Evolutionary conservation across 169 alveolate genomes (phyloP), one percentile per base, ranked within the genome.

Genomic region (Prorocentrum cordatum): DNA sequence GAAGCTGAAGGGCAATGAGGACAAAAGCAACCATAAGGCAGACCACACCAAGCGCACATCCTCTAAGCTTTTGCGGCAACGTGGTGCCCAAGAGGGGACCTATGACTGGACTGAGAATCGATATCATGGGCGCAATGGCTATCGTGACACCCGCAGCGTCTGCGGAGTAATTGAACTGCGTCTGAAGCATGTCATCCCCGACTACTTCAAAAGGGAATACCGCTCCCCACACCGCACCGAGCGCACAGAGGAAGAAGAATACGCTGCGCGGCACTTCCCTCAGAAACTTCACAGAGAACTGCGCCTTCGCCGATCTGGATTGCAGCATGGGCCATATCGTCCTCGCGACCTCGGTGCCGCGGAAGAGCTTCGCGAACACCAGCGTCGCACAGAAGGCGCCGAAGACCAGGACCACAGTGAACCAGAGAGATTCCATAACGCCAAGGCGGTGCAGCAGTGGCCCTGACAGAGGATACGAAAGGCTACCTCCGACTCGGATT

Each of bases 311-410:
- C 88, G 26, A 45, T 62, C 33, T 77, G 33, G 62, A 61, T 33
- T 77, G 75, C 75, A 77, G 88, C 88, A 77, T 77, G 26, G 88
- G 88, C 14, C 88, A 75, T n/a, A 77, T 75, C 1, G 88, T 75
- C 32, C 88, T 59, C 5, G 88, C 88, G 4, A 75, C 59, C 3
- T 72, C 73, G 0, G 88, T 77, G 75, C 88, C 22, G 9, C 54
- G 73, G 20, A 77, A 77, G 12, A 77, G 71, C 16, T 77, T 59
- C 14, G 66, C 88, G 27, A 77, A 77, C 3, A 77, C 33, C 32
- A 77, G 45, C 2, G 88, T 77, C 14, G 88, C n/a, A 22, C 54
- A 24, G 67, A 77, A 77, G 4, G 88, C 88, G 3, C 75, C 88
- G 33, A 77, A 72, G 58, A 77, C 88, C 72, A 77, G 59, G n/a